These are phyloP conservation scores for Tolypocladium pustulatum DNA, from an alignment of 2,329 filamentous ascomycete species.

Conservation along the genomic window DNA sequence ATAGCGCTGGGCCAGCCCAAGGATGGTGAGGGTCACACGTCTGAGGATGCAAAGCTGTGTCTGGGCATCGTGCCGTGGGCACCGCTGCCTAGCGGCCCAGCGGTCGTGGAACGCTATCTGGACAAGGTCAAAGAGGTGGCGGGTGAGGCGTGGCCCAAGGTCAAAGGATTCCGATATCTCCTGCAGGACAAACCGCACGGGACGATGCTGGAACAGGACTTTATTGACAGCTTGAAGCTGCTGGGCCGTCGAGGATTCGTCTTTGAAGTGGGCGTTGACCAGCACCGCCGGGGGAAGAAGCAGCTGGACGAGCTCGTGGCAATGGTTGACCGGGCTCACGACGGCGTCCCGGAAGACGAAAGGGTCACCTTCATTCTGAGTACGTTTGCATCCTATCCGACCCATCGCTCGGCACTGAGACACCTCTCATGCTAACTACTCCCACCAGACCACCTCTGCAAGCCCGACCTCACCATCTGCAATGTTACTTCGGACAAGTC, in stretches of 20 bases:
- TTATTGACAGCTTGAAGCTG: slow-evolving; percentile 56
- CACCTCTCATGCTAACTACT: slow-evolving; percentile 4
- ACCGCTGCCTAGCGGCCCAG: slow-evolving; percentile 58
- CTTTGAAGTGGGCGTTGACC: slow-evolving; percentile 81
- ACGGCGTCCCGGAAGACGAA: slow-evolving; percentile 46
- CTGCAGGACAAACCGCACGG: slow-evolving; percentile 66
- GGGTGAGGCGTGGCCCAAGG: slow-evolving; percentile 52
- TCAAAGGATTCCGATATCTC: slow-evolving; percentile 75
- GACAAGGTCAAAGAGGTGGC: slow-evolving; percentile 46
- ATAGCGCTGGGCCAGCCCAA: slow-evolving; percentile 51
- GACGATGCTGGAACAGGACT: slow-evolving; percentile 50
- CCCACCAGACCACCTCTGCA: slow-evolving; percentile 71
- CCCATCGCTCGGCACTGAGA: background rate
- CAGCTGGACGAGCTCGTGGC: slow-evolving; percentile 62
- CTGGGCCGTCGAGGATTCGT: slow-evolving; percentile 52
- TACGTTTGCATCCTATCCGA: slow-evolving; percentile 28
- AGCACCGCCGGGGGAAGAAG: slow-evolving; percentile 61
- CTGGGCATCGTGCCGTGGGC: slow-evolving; percentile 75
- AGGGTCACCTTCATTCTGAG: slow-evolving; percentile 61
- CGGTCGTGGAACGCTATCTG: slow-evolving; percentile 55
- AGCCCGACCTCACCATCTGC: slow-evolving; percentile 63
- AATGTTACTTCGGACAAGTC: slow-evolving; percentile 43
- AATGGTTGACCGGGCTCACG: slow-evolving; percentile 59
- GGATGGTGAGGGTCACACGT: slow-evolving; percentile 45
- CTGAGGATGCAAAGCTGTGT: slow-evolving; percentile 38